Percentiles rank a stretch among this genome's conserved stretches.
These are phyloP conservation scores for Diutina catenulata DNA, from an alignment of 1,139 yeast species.

Conservation along the genomic window DNA sequence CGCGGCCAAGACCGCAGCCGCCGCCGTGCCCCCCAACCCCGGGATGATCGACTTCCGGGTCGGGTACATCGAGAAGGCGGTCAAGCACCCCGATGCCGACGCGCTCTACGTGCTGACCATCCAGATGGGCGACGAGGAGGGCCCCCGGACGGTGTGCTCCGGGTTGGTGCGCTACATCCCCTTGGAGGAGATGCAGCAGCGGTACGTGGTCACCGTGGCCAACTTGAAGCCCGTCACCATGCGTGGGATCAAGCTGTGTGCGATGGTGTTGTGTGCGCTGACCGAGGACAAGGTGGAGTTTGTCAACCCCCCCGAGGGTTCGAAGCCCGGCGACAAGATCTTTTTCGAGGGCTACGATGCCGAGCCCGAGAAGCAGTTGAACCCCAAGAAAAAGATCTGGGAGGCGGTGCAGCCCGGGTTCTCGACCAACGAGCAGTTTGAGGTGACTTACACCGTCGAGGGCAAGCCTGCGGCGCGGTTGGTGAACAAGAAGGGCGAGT, in stretches of 20 bases:
- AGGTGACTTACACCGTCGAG: conserved; percentile 74
- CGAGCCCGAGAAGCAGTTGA: conserved; percentile 82
- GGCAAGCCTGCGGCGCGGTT: conserved; percentile 70
- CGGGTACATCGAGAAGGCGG: conserved; percentile 93
- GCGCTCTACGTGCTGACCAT: conserved; percentile 91
- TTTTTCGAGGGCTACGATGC: conserved; percentile 87
- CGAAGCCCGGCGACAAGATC: conserved; percentile 92
- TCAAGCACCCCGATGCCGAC: conserved; percentile 97
- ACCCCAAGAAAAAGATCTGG: conserved; percentile 98
- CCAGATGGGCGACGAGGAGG: conserved; percentile 90
- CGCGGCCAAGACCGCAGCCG: conserved; percentile 37
- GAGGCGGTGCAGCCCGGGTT: conserved; percentile 89
- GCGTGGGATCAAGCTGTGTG: conserved; percentile 91
- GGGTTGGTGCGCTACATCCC: conserved; percentile 78
- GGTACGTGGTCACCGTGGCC: conserved; percentile 73
- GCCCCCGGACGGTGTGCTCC: conserved; percentile 96
- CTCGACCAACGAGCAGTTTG: conserved; percentile 63
- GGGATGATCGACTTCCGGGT: conserved; percentile 86
- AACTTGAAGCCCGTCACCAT: conserved; percentile 84
- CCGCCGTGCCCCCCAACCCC: conserved; percentile 58
- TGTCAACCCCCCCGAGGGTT: conserved; percentile 90
- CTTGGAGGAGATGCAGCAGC: conserved; percentile 71
- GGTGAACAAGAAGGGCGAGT: conserved; percentile 65
- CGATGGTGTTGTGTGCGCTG: conserved; percentile 96
- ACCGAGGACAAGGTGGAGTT: conserved; percentile 65